Evolutionary conservation across 1,284 basidiomycete genomes (phyloP).

Genomic region (Puccinia horiana): DNA sequence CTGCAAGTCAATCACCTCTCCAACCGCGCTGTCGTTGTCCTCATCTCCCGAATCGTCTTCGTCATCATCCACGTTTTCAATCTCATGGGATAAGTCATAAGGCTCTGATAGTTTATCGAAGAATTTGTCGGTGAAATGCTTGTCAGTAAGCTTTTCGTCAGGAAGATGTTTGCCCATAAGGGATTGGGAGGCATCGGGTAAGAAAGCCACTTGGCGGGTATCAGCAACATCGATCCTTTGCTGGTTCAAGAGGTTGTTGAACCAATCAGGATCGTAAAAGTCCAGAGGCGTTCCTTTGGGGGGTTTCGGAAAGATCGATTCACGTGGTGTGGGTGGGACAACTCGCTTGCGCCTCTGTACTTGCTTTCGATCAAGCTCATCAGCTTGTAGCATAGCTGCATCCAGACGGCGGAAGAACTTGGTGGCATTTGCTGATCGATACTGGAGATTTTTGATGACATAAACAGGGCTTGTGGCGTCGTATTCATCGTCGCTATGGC

Average conservation of each 20-base stretch:
- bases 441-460: constrained; percentile 9
- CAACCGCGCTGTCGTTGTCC: neutral
- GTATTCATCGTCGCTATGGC: constrained; percentile 20
- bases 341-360: constrained; percentile 5
- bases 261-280: constrained; percentile 26
- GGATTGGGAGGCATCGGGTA: constrained; percentile 6
- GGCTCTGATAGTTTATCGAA: neutral
- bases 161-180: neutral
- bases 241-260: neutral
- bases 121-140: neutral
- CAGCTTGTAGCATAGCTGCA: neutral
- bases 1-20: neutral
- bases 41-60: neutral
- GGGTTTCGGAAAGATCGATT: neutral
- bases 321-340: neutral
- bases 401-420: constrained; percentile 19
- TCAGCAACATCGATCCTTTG: constrained; percentile 1
- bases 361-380: neutral
- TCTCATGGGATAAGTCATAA: constrained; percentile 26
- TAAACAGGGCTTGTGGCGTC: neutral
- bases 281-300: constrained; percentile 2
- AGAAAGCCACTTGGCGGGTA: neutral
- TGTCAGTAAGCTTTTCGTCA: neutral
- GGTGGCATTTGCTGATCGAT: constrained; percentile 1
- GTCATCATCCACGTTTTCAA: neutral